Conservation (phyloP, 1,284 basidiomycete genomes). For the Malassezia obtusa region DNA sequence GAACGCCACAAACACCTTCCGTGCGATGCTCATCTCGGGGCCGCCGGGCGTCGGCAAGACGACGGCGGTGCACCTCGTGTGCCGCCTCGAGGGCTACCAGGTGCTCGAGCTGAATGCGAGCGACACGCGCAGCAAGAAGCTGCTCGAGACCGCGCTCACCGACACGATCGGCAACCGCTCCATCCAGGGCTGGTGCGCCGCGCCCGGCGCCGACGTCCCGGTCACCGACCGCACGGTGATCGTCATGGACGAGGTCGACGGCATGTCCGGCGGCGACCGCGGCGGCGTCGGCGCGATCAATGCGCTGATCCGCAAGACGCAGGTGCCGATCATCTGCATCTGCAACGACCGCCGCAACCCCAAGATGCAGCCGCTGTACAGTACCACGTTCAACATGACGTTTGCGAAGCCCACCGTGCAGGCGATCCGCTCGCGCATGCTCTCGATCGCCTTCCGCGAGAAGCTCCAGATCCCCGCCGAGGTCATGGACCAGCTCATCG, state of each 20-base stretch:
- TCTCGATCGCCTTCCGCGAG: constrained; percentile 60
- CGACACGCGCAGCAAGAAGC: constrained; percentile 88
- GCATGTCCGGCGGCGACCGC: constrained; percentile 94
- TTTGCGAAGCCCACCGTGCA: constrained; percentile 36
- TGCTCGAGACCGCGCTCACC: constrained; percentile 64
- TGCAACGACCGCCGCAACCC: constrained; percentile 77
- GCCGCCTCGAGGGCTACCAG: constrained; percentile 75
- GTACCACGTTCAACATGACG: constrained; percentile 64
- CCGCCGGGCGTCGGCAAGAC: constrained; percentile 97
- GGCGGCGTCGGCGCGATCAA: constrained; percentile 91
- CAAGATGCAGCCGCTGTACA: constrained; percentile 78
- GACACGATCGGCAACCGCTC: constrained; percentile 56
- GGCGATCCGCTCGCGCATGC: constrained; percentile 52
- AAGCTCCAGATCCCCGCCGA: constrained; percentile 81
- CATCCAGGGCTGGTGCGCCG: constrained; percentile 63
- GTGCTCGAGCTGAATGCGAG: constrained; percentile 94
- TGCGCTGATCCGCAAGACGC: constrained; percentile 83
- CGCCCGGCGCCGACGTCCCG: constrained; percentile 30
- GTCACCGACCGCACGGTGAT: constrained; percentile 74
- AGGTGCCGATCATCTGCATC: constrained; percentile 95
- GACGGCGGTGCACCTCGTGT: constrained; percentile 84
- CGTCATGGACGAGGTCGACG: constrained; percentile 99
- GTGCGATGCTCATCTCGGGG: constrained; percentile 80
- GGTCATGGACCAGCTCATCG: constrained; percentile 82
- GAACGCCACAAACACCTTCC: constrained; percentile 71